Conservation (phyloP, 768 basidiomycete genomes). For the Lactifluus subvellereus region DNA sequence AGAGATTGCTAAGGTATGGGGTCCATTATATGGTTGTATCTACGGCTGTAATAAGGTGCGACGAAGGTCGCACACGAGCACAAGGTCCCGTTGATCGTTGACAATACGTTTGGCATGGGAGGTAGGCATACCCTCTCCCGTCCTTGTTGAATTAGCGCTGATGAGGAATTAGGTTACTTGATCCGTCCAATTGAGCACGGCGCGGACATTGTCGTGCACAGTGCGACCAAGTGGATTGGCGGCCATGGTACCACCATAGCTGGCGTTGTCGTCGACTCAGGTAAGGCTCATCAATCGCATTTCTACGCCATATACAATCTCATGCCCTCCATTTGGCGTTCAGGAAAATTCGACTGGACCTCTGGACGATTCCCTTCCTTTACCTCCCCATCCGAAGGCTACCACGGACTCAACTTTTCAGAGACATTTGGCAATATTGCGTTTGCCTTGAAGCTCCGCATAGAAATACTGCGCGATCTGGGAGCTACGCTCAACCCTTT, state of each 20-base stretch:
- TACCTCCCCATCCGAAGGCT: slow-evolving; percentile 69
- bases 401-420: slow-evolving; percentile 63
- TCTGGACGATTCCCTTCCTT: slow-evolving; percentile 70
- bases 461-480: slow-evolving; percentile 59
- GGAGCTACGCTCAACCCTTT: slow-evolving; percentile 67
- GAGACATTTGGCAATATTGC: slow-evolving; percentile 62
- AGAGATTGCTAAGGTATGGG: slow-evolving; percentile 55
- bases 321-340: neutral
- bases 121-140: slow-evolving; percentile 29
- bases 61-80: slow-evolving; percentile 61
- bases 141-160: neutral
- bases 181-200: slow-evolving; percentile 65
- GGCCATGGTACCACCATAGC: slow-evolving; percentile 77
- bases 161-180: slow-evolving; percentile 41
- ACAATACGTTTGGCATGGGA: slow-evolving; percentile 75
- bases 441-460: slow-evolving; percentile 61
- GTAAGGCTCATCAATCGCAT: slow-evolving; percentile 31
- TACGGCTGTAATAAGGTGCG: neutral
- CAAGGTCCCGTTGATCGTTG: slow-evolving; percentile 72
- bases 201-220: slow-evolving; percentile 76
- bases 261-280: slow-evolving; percentile 68
- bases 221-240: slow-evolving; percentile 82
- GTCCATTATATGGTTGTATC: neutral
- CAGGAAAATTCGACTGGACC: slow-evolving; percentile 70
- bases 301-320: neutral